Percentiles rank a stretch among this genome's conserved stretches.
Evolutionary conservation across 2,329 filamentous ascomycete genomes (phyloP).

Genomic region (Elsinoe necatrix): DNA sequence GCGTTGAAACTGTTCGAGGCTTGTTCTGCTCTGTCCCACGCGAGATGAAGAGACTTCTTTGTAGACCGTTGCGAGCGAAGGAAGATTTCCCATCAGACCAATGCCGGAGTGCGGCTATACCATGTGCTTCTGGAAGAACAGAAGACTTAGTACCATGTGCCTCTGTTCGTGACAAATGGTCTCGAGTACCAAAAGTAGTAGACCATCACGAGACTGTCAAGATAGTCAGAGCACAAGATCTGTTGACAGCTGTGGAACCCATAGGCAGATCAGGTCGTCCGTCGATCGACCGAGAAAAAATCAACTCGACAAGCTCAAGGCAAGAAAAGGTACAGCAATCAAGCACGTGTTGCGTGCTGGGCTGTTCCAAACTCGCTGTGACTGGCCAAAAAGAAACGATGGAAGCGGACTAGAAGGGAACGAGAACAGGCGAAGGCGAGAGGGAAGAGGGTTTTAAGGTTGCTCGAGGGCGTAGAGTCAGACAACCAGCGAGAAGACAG

Average conservation of each 20-base stretch:
- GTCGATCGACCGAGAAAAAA: neutral
- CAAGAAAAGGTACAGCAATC: constrained; percentile 1
- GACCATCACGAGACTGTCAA: constrained; percentile 2
- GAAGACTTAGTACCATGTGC: neutral
- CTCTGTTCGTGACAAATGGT: neutral
- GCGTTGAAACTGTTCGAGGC: constrained; percentile 14
- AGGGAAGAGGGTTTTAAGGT: constrained; percentile 4
- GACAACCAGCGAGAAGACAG: neutral
- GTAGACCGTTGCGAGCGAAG: neutral
- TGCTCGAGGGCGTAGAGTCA: neutral
- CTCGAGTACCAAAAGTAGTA: neutral
- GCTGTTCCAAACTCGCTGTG: neutral
- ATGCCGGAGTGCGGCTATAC: neutral
- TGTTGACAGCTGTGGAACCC: neutral
- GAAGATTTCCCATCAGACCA: neutral
- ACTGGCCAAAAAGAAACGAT: constrained; percentile 6
- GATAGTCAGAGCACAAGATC: neutral
- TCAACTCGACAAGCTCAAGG: neutral
- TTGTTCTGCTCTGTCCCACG: constrained; percentile 6
- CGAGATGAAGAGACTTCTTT: neutral
- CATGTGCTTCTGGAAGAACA: neutral
- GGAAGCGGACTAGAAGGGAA: neutral
- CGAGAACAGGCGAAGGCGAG: constrained; percentile 1
- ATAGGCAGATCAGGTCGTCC: neutral
- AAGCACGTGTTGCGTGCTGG: constrained; percentile 12